Evolutionary conservation across 345 rosid species (phyloP).

Genomic region (Aegle marmelos): DNA sequence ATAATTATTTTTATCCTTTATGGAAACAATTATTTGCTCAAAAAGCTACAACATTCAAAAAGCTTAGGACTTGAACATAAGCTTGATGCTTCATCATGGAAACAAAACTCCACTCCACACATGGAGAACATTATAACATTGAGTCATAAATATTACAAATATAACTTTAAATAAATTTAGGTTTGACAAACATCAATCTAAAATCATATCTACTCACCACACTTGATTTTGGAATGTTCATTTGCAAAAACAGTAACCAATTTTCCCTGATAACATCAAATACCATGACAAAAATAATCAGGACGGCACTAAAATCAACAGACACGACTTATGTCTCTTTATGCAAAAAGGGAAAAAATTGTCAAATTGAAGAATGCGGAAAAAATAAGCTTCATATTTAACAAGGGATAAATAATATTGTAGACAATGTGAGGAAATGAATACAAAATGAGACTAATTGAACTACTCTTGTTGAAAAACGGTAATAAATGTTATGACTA

Average conservation of each 20-base stretch:
- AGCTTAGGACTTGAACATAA: not conserved
- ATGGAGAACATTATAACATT: not conserved
- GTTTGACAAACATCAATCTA: not conserved
- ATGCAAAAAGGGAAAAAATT: no score
- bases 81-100: not conserved
- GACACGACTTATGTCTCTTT: not conserved
- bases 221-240: slow-evolving; percentile 79
- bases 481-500: not conserved
- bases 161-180: slow-evolving; percentile 4
- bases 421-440: no score
- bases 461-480: no score
- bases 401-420: not conserved
- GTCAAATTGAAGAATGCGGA: not conserved
- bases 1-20: not conserved
- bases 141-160: not conserved
- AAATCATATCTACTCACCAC: slow-evolving; percentile 62
- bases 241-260: slow-evolving; percentile 84
- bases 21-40: not conserved
- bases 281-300: slow-evolving; percentile 1
- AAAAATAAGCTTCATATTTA: no score
- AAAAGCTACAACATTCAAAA: not conserved
- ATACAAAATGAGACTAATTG: no score
- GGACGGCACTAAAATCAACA: not conserved
- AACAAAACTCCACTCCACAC: no score
- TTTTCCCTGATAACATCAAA: slow-evolving; percentile 62